A percentile compares a stretch with the other conserved stretches of the same genome.
Conservation (phyloP, 2,329 filamentous ascomycete species). For the Fragosphaeria purpurea region DNA sequence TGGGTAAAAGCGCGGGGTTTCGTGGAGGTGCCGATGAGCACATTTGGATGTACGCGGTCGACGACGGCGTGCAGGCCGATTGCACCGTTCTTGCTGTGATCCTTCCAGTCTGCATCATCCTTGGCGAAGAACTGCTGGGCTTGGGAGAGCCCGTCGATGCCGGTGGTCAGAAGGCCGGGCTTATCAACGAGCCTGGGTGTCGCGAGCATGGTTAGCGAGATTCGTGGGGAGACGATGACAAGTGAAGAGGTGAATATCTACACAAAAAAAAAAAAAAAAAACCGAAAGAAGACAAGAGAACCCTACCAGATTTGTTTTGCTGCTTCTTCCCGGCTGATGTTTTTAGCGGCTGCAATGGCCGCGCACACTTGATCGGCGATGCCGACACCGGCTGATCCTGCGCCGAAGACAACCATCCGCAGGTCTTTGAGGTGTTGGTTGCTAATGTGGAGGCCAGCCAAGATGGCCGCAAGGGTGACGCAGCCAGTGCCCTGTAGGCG, state of each 20-base stretch:
- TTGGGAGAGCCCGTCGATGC: constrained; percentile 36
- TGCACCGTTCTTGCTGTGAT: neutral
- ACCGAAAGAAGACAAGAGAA: neutral
- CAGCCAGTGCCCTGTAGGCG: constrained; percentile 34
- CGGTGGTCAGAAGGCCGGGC: constrained; percentile 60
- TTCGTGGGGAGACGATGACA: too few species aligned
- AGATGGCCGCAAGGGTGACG: constrained; percentile 42
- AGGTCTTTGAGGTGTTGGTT: constrained; percentile 57
- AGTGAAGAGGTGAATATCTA: too few species aligned
- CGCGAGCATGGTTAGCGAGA: too few species aligned
- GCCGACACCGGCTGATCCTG: constrained; percentile 72
- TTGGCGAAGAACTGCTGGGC: constrained; percentile 61
- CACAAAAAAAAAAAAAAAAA: neutral
- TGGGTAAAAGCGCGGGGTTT: constrained; percentile 67
- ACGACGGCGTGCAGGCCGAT: constrained; percentile 52
- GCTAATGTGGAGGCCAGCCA: constrained; percentile 63
- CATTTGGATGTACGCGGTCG: constrained; percentile 63
- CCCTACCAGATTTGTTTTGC: constrained; percentile 65
- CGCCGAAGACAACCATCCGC: constrained; percentile 66
- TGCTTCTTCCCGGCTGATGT: constrained; percentile 62
- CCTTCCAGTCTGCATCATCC: constrained; percentile 49
- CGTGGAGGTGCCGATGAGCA: constrained; percentile 77
- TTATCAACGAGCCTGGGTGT: constrained; percentile 64
- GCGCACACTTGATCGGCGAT: constrained; percentile 80
- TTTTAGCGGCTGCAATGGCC: constrained; percentile 60